Base-by-base conservation (phyloP, 257 asterid genomes). In the Mentha longifolia region DNA sequence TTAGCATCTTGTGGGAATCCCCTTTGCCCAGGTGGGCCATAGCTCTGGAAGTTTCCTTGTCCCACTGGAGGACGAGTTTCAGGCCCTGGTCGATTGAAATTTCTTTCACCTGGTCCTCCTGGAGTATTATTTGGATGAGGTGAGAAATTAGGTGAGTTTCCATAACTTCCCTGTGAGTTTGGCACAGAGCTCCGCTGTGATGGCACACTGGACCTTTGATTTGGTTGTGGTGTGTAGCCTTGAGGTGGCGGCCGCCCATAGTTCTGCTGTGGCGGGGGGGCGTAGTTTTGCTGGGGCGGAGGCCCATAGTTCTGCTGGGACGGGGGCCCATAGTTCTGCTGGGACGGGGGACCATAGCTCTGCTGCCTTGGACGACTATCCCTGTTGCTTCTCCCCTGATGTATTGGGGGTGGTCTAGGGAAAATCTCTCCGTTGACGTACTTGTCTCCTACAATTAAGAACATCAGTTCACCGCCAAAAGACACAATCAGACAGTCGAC, bases 351-450 rank as follows among this genome's bases (percentile, higher is more conserved):
- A 10, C 71, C 71, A 4, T 62, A 72, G 25, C 59, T 77, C 42
- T 76, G 84, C 68, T 59, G 77, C 72, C 87, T 80, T 5, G 78
- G 83, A 61, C 79, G 84, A 43, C 84, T 76, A 17, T 79, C 84
- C 69, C 81, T 72, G 57, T 28, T 60, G 5, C 74, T 87, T 69
- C 87, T 85, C 64, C 81, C 83, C 77, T 85, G 87, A 56, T 78
- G 86, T 14, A 90, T 81, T 8, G 98, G 97, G 33, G 97, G 95
- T 22, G 97, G 96, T 80, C 96, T 87, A 63, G 90, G 96, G 43
- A 88, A 80, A 65, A 95, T 95, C 70, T 85, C 87, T 67, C 99
- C 99, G 71, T 92, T 85, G 33, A 83, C 80, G 72, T 95, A 95
- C 86, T 95, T 95, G 79, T 95, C 99, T 31, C 99, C 99, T 94